These are phyloP conservation scores for Trichosanthes cucumerina DNA, from an alignment of 306 rosid genomes.

Conservation along the genomic window DNA sequence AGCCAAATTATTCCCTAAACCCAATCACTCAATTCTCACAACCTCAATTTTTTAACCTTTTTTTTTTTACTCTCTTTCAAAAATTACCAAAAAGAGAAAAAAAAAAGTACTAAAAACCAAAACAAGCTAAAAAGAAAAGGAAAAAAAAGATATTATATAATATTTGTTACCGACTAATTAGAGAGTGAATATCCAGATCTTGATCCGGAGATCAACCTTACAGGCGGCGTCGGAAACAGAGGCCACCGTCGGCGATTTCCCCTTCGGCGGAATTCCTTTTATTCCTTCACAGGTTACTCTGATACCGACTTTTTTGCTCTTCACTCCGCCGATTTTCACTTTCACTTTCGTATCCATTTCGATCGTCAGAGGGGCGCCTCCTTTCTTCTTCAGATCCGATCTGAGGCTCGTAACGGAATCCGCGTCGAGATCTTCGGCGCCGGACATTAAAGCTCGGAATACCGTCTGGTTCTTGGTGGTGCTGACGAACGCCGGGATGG, in stretches of 20 bases:
- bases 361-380: constrained; percentile 50
- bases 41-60: background rate
- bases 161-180: background rate
- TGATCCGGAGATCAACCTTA: constrained; percentile 90
- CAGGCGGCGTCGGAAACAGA: constrained; percentile 59
- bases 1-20: background rate
- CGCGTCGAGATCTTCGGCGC: constrained; percentile 51
- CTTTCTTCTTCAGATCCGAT: constrained; percentile 66
- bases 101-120: background rate
- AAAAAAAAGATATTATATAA: background rate
- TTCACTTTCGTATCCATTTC: constrained; percentile 78
- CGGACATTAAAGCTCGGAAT: constrained; percentile 36
- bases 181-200: constrained; percentile 85
- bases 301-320: constrained; percentile 66
- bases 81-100: background rate
- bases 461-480: constrained; percentile 59
- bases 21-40: background rate
- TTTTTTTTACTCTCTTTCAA: background rate
- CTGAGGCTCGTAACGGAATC: constrained; percentile 50
- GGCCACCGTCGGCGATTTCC: constrained; percentile 77
- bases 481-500: constrained; percentile 49
- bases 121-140: background rate
- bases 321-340: constrained; percentile 61
- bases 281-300: constrained; percentile 68
- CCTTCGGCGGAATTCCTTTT: constrained; percentile 48